Base-by-base conservation (phyloP, 78 protist genomes). In the Blattamonas nauphoetae region DNA sequence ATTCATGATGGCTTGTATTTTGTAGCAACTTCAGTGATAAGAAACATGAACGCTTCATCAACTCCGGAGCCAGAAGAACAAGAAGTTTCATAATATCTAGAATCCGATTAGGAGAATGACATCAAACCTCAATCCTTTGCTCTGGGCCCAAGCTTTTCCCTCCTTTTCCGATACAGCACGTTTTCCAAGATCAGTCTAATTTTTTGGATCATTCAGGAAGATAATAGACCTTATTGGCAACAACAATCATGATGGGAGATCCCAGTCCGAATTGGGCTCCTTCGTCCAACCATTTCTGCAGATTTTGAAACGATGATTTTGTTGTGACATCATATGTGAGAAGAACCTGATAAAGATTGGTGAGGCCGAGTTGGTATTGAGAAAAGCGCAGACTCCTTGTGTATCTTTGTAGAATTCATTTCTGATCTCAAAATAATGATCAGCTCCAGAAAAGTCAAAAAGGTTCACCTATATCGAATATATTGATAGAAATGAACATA, bases 401-500 rank as follows among this genome's bases (percentile, higher is more conserved):
- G 92, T 41, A 42, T 91, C 93, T n/a, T 35, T 34, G 88, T 91
- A 91, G 55, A 93, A 93, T 44, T 93, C 95, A 36, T 85, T 90
- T 1, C 95, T 86, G 0, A 88, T 87, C 6, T 91, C 94, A 29
- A 46, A 3, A 87, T 79, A 93, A 1, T 71, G 82, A 2, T 46
- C 45, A 11, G 2, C 42, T 2, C 95, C 95, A n/a, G 94, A 86
- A 3, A 88, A 64, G 44, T 93, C 95, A 88, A 89, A 93, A 42
- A 93, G 91, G 44, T 91, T 88, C n/a, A 90, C 84, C 45, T 86
- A 3, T 36, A 86, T 1, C 38, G 1, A 41, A 11, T 3, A 82
- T 2, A 1, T 41, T 82, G 1, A 80, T 33, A 80, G 64, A 2
- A 3, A 82, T n/a, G 3, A 42, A 1, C 34, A 1, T n/a, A n/a